These are phyloP conservation scores for Coniferiporia weirii DNA, from an alignment of 1,284 basidiomycete species.

Conservation along the genomic window DNA sequence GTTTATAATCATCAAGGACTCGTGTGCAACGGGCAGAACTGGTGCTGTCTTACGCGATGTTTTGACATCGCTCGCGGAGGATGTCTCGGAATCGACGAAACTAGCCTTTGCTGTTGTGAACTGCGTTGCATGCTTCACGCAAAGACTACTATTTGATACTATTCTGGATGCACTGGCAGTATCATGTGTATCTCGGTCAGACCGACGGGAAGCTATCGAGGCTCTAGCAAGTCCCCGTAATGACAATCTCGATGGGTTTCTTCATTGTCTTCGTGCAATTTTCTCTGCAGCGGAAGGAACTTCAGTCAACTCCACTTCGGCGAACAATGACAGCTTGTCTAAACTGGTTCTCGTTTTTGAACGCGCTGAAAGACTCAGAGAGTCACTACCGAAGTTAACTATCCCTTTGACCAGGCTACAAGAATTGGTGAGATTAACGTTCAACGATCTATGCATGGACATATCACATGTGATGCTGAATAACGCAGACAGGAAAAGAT, in stretches of 20 bases:
- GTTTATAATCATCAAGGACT: conserved; percentile 4
- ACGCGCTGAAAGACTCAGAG: conserved; percentile 61
- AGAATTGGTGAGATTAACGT: conserved; percentile 59
- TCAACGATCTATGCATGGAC: not conserved
- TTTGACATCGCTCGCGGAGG: not conserved
- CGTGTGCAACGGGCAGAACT: not conserved
- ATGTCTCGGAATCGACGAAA: not conserved
- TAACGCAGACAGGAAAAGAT: conserved; percentile 36
- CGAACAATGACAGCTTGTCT: conserved; percentile 23
- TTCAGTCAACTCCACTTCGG: conserved; percentile 20
- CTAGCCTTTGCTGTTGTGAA: conserved; percentile 47
- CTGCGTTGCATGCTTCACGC: conserved; percentile 59
- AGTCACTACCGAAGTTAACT: conserved; percentile 56
- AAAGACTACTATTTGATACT: conserved; percentile 64
- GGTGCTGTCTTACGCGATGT: not conserved
- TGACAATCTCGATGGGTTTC: conserved; percentile 63
- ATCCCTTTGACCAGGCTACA: conserved; percentile 67
- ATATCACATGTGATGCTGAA: not conserved
- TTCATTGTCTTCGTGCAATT: conserved; percentile 49
- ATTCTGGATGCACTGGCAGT: conserved; percentile 54
- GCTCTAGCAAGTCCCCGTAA: conserved; percentile 53
- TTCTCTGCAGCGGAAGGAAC: conserved; percentile 12
- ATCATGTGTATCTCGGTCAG: conserved; percentile 46
- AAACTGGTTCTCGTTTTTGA: conserved; percentile 63
- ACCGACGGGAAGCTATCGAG: conserved; percentile 47